Base-by-base conservation (phyloP, 2,329 filamentous ascomycete genomes). In the Furcasterigmium sp. region DNA sequence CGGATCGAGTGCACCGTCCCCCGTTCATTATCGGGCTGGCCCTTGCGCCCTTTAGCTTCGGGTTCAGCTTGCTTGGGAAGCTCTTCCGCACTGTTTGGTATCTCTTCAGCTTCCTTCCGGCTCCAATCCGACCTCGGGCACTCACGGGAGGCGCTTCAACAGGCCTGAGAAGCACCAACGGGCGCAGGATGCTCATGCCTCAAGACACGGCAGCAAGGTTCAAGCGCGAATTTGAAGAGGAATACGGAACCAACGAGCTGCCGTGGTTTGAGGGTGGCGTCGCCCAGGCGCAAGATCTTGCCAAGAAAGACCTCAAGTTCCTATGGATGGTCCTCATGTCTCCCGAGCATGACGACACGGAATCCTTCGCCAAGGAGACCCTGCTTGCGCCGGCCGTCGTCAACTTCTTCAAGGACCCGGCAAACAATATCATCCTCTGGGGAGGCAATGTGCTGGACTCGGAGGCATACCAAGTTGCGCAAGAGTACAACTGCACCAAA, bases 281-380 rank as follows among this genome's bases (percentile, higher is more conserved):
- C 58, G 91, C 94, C 5, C 87, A 95, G 64, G 90, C 91, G 0
- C 80, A 95, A 49, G 93, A 98, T 58, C 68, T 84, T 29, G 90
- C 91, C 6, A 96, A 97, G 69, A 84, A 82, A 53, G 89, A 97
- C 28, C 75, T 96, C 43, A 94, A 94, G 59, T 95, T 94, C 59
- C 72, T 98, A 13, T 67, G 97, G n/a, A 84, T 96, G 14, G 70
- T 97, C 5, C 76, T 98, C 14, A 69, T 95, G 42, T 94, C 91
- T 1, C 89, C 91, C 0, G 93, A 97, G 63, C 91, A 98, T 62
- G 93, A 98, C 57, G 90, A 97, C 54, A 97, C 87, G 1, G 76
- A 81, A 18, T 73, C 77, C 1, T 98, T 95, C 67, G 80, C 91
- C 47, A 80, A 80, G 32, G 84, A 95, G 20, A 96, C 90, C 0